phyloP scores from a whole-genome alignment of 2,329 filamentous ascomycete genomes.

The Sporothrix euskadiensis region DNA sequence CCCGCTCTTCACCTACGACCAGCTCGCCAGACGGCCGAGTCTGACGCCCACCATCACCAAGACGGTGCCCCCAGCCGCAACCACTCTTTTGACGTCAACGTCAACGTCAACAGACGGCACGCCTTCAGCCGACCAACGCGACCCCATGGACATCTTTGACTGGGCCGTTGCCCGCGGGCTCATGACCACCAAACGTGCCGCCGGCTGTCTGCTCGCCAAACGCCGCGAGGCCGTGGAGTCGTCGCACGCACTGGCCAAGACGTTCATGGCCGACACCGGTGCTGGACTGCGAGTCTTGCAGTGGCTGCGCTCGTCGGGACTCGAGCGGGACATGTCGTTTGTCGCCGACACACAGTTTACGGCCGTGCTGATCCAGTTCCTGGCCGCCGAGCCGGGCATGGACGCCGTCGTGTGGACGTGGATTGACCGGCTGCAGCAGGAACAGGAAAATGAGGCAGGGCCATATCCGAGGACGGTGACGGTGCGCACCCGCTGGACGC shows the following conservation, averaged over 20 bases:
- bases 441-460: background rate
- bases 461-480: background rate
- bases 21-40: constrained; percentile 26
- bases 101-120: background rate
- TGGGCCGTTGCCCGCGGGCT: constrained; percentile 56
- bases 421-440: constrained; percentile 45
- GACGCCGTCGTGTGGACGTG: constrained; percentile 56
- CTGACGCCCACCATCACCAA: background rate
- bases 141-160: constrained; percentile 58
- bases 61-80: background rate
- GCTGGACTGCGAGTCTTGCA: constrained; percentile 52
- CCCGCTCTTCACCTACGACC: constrained; percentile 51
- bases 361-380: constrained; percentile 48
- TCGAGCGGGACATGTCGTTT: constrained; percentile 50
- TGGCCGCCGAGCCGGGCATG: constrained; percentile 56
- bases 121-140: constrained; percentile 35
- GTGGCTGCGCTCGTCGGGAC: constrained; percentile 56
- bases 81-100: background rate
- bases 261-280: constrained; percentile 45
- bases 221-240: constrained; percentile 44
- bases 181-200: constrained; percentile 56
- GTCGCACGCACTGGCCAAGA: constrained; percentile 38
- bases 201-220: constrained; percentile 55
- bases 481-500: background rate
- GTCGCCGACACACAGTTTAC: constrained; percentile 44